Conservation (phyloP, 805 yeast species). For the Hanseniaspora jakobsenii region DNA sequence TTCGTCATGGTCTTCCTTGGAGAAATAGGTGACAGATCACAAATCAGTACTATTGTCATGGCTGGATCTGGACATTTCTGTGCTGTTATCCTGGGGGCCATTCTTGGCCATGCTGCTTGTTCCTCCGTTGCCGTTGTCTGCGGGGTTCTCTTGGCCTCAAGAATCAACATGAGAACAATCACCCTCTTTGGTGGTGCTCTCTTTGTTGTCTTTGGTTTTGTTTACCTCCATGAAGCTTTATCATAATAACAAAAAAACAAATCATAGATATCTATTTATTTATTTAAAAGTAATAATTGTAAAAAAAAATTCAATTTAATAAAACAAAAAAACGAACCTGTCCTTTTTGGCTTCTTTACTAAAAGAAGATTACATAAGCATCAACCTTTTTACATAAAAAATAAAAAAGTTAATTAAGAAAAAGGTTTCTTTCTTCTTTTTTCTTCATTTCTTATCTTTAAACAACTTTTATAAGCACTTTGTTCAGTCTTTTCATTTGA, state of each 20-base stretch:
- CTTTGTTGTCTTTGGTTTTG: constrained; percentile 66
- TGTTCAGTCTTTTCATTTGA: too few relatives aligned
- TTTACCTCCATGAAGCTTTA: constrained; percentile 64
- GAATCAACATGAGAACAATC: constrained; percentile 81
- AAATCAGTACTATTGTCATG: constrained; percentile 95
- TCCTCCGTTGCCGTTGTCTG: constrained; percentile 86
- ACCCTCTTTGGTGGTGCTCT: constrained; percentile 85
- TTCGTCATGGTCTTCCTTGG: constrained; percentile 93
- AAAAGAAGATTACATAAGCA: too few relatives aligned
- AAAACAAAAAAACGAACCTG: too few relatives aligned
- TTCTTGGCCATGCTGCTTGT: constrained; percentile 79
- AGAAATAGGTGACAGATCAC: constrained; percentile 99
- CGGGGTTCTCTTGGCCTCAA: constrained; percentile 79
- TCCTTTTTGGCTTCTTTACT: too few relatives aligned
- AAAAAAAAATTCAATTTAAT: too few relatives aligned
- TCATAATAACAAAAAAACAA: constrained; percentile 5
- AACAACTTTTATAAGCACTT: too few relatives aligned
- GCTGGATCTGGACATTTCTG: constrained; percentile 93
- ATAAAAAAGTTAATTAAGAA: too few relatives aligned
- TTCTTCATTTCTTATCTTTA: too few relatives aligned
- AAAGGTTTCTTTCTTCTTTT: too few relatives aligned
- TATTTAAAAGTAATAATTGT: too few relatives aligned
- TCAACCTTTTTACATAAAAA: too few relatives aligned
- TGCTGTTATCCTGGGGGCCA: constrained; percentile 79
- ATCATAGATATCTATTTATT: too few relatives aligned